Evolutionary conservation across 1,284 basidiomycete genomes (phyloP), one percentile per base, ranked within the genome.

Genomic region (Microbotryum lychnidis-dioicae): DNA sequence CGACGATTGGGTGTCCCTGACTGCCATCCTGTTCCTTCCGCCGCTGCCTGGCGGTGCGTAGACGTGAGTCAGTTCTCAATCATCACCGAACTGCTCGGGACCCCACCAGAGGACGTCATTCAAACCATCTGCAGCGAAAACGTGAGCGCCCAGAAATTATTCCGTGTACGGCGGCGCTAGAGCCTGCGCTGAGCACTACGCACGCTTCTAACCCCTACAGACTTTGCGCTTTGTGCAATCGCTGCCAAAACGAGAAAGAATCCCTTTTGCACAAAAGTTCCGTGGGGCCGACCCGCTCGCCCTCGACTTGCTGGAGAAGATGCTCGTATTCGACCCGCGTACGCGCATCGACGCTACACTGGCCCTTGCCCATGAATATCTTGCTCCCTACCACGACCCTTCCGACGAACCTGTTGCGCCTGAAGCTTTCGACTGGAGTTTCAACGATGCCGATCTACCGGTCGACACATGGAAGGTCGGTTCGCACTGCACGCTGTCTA

Each of bases 41-140:
- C 23, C 23, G 14, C n/a, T 25, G n/a, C 18, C 7, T 31, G 37
- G 9, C 27, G 48, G 4, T 27, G 54, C n/a, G 7, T 73, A 93
- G 92, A 98, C 77, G 96, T 98, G 71, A 96, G 98, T 80, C 94
- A 99, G 76, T 98, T 99, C 79, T 97, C 92, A 47, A 98, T 99
- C 78, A 99, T 99, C 79, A 98, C 94, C 55, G 96, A 99, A 76
- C 80, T 98, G 21, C 81, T 99, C 58, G 96, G 94, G 62, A 98
- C 96, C 23, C 94, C 94, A 51, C 91, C 94, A 20, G 93, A 97
- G 81, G 94, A 98, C 80, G 96, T 98, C 76, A 98, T 99, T 73
- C 87, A 96, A 78, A 98, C 94, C 56, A 98, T 98, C 74, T 91
- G 89, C 65, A 92, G 89, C 73, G 94, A 98, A 79, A 98, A 97